phyloP scores from a whole-genome alignment of 306 rosid species.

The Malus sylvestris region DNA sequence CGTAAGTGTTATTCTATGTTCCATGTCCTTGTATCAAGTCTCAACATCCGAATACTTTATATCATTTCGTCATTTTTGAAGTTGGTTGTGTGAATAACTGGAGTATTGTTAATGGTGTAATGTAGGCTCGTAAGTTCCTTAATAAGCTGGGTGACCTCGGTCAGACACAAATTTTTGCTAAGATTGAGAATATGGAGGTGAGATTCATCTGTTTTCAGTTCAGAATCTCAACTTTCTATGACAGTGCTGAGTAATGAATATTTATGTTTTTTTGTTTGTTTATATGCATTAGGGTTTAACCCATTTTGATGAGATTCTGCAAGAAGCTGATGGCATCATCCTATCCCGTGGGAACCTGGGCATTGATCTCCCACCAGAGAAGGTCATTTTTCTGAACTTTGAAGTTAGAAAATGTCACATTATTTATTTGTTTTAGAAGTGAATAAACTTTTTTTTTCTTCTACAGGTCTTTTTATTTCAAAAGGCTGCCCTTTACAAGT shows the following conservation, averaged over 20 bases:
- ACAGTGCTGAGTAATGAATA: not conserved
- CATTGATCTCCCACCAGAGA: constrained; percentile 53
- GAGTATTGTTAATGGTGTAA: not conserved
- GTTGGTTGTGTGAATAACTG: not conserved
- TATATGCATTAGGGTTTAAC: constrained; percentile 30
- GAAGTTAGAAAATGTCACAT: not conserved
- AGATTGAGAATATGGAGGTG: constrained; percentile 49
- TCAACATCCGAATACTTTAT: not conserved
- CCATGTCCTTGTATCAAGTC: not conserved
- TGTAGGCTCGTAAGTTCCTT: constrained; percentile 43
- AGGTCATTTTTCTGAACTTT: constrained; percentile 20
- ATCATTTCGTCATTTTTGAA: not conserved
- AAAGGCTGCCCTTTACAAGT: constrained; percentile 90
- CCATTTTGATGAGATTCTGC: constrained; percentile 44
- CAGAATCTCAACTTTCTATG: not conserved
- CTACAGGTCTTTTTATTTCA: constrained; percentile 91
- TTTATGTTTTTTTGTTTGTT: not conserved
- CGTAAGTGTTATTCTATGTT: constrained; percentile 12
- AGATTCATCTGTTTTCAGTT: not conserved
- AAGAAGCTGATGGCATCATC: constrained; percentile 52
- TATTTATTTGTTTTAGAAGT: not conserved
- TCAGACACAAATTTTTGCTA: constrained; percentile 52
- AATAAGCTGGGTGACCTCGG: constrained; percentile 41
- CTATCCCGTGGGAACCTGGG: constrained; percentile 57
- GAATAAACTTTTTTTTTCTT: not conserved